Evolutionary conservation across 768 basidiomycete species (phyloP).

Genomic region (Mycena indigotica): DNA sequence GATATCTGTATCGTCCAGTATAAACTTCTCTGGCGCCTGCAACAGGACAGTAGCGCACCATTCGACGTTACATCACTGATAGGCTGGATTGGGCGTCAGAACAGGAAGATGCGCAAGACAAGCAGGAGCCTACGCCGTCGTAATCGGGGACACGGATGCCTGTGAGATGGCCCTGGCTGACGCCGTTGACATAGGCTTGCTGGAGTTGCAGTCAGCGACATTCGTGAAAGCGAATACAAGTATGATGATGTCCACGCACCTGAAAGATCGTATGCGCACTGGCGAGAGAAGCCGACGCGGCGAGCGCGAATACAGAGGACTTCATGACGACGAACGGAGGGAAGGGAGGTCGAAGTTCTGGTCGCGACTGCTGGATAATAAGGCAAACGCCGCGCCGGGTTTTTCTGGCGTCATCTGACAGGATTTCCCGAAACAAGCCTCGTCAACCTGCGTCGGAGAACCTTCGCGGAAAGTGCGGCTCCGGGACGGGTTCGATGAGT

Average conservation of each 20-base stretch:
- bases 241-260: background rate
- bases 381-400: no score
- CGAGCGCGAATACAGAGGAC: background rate
- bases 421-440: background rate
- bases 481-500: background rate
- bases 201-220: slow-evolving; percentile 21
- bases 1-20: slow-evolving; percentile 25
- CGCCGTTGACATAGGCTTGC: slow-evolving; percentile 57
- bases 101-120: background rate
- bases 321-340: background rate
- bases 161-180: slow-evolving; percentile 18
- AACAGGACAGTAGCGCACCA: slow-evolving; percentile 18
- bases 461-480: background rate
- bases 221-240: background rate
- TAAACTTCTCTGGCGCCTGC: background rate
- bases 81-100: slow-evolving; percentile 36
- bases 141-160: slow-evolving; percentile 28
- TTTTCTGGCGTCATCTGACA: background rate
- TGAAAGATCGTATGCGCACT: slow-evolving; percentile 17
- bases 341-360: background rate
- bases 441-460: background rate
- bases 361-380: background rate
- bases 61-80: slow-evolving; percentile 60
- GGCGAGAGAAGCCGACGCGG: background rate
- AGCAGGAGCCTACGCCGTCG: slow-evolving; percentile 38